These are phyloP conservation scores for Trichodelitschia bisporula DNA, from an alignment of 495 filamentous ascomycete species.

Conservation along the genomic window DNA sequence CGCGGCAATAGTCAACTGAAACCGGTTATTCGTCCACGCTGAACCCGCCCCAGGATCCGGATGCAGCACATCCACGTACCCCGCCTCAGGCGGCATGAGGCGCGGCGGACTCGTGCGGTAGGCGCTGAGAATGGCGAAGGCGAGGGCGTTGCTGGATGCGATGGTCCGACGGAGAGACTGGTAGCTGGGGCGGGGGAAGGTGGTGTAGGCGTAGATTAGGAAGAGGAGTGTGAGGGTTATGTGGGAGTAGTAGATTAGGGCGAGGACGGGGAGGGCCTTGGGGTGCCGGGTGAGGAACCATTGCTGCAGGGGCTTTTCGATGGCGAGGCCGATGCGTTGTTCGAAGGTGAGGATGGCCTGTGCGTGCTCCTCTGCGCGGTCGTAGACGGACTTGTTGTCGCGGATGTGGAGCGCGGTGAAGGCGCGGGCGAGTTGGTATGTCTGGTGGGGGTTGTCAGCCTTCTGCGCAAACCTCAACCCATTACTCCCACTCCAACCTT, in stretches of 20 bases:
- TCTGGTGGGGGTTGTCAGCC: not conserved
- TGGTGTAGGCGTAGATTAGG: slow-evolving; percentile 4
- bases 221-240: slow-evolving; percentile 3
- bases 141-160: slow-evolving; percentile 4
- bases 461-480: no score
- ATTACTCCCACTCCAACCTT: no score
- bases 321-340: not conserved
- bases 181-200: slow-evolving; percentile 1
- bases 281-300: slow-evolving; percentile 1
- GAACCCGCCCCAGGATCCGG: not conserved
- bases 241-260: slow-evolving; percentile 3
- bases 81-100: slow-evolving; percentile 2
- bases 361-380: slow-evolving; percentile 2
- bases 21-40: slow-evolving; percentile 3
- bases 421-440: slow-evolving; percentile 6
- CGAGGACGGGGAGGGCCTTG: slow-evolving; percentile 1
- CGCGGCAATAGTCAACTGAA: slow-evolving; percentile 5
- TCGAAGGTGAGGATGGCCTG: slow-evolving; percentile 1
- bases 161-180: slow-evolving; percentile 4
- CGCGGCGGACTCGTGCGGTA: slow-evolving; percentile 4
- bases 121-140: slow-evolving; percentile 3
- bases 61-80: slow-evolving; percentile 4
- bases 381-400: not conserved
- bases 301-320: slow-evolving; percentile 1
- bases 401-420: slow-evolving; percentile 4